phyloP scores from a whole-genome alignment of 768 basidiomycete species.

The Brasilioporus rufonigricans region DNA sequence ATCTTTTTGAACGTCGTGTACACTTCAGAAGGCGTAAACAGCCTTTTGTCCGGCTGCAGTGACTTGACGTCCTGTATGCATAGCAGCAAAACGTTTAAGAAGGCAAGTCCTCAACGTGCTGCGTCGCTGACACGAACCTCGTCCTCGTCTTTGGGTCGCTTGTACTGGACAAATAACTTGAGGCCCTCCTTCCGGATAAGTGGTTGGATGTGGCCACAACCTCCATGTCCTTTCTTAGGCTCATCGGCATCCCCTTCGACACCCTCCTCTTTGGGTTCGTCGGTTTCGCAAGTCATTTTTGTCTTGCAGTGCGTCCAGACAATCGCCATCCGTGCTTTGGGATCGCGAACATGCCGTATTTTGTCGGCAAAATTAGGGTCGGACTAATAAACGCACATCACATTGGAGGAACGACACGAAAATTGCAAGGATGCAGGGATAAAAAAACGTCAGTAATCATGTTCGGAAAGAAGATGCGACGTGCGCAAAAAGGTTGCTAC shows the following conservation, averaged over 20 bases:
- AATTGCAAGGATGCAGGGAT: constrained; percentile 43
- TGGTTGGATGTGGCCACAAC: constrained; percentile 93
- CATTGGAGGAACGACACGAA: constrained; percentile 28
- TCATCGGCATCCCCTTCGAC: constrained; percentile 64
- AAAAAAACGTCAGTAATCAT: constrained; percentile 61
- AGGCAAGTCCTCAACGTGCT: not conserved
- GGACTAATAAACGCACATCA: constrained; percentile 50
- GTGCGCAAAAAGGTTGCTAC: constrained; percentile 27
- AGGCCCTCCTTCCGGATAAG: constrained; percentile 90
- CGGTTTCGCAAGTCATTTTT: constrained; percentile 85
- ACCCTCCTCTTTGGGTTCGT: constrained; percentile 84
- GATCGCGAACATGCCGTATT: constrained; percentile 82
- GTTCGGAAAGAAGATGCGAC: constrained; percentile 33
- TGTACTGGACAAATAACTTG: constrained; percentile 93
- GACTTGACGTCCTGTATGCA: constrained; percentile 69
- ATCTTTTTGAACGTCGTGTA: constrained; percentile 97
- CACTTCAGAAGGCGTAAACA: constrained; percentile 84
- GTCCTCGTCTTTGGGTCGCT: constrained; percentile 91
- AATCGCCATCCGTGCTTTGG: constrained; percentile 81
- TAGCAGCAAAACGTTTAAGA: constrained; percentile 8
- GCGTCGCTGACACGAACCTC: constrained; percentile 60
- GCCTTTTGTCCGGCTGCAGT: constrained; percentile 76
- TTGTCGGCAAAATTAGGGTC: constrained; percentile 84
- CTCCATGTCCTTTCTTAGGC: constrained; percentile 90
- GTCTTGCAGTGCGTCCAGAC: constrained; percentile 87